Conservation (phyloP, 805 yeast genomes). For the Hanseniaspora occidentalis region DNA sequence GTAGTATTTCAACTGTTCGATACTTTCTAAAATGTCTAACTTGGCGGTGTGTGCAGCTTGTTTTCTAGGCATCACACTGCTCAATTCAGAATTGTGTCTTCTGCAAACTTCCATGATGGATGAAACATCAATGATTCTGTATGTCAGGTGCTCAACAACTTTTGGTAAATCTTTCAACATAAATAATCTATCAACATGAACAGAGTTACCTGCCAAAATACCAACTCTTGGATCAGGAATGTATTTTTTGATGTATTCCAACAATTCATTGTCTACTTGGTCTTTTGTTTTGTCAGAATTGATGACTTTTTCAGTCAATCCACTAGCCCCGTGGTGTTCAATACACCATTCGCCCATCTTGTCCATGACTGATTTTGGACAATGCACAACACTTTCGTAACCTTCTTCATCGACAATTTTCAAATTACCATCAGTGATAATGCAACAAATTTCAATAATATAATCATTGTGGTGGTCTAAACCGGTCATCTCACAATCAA, state of each 20-base stretch:
- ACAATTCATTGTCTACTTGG: slow-evolving; percentile 54
- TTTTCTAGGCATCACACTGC: slow-evolving; percentile 49
- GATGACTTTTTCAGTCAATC: slow-evolving; percentile 62
- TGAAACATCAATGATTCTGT: slow-evolving; percentile 86
- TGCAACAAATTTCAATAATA: slow-evolving; percentile 85
- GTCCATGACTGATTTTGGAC: slow-evolving; percentile 47
- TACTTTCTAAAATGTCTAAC: slow-evolving; percentile 81
- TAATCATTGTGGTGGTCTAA: slow-evolving; percentile 66
- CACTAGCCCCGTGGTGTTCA: slow-evolving; percentile 65
- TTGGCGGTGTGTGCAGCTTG: slow-evolving; percentile 72
- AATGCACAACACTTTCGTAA: slow-evolving; percentile 72
- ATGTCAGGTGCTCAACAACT: slow-evolving; percentile 47
- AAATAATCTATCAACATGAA: slow-evolving; percentile 84
- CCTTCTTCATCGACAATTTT: slow-evolving; percentile 57
- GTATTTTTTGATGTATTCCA: slow-evolving; percentile 44
- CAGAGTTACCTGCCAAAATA: slow-evolving; percentile 79
- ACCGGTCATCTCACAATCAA: slow-evolving; percentile 99
- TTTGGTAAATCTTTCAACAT: slow-evolving; percentile 74
- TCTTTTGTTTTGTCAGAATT: slow-evolving; percentile 38
- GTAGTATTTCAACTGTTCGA: slow-evolving; percentile 71
- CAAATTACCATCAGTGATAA: slow-evolving; percentile 75
- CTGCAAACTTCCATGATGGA: slow-evolving; percentile 66
- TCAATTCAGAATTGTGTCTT: slow-evolving; percentile 61
- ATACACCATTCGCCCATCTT: slow-evolving; percentile 84
- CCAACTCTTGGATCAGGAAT: slow-evolving; percentile 46